Evolutionary conservation across 2,329 filamentous ascomycete genomes (phyloP).

Genomic region (Colletotrichum sojae): DNA sequence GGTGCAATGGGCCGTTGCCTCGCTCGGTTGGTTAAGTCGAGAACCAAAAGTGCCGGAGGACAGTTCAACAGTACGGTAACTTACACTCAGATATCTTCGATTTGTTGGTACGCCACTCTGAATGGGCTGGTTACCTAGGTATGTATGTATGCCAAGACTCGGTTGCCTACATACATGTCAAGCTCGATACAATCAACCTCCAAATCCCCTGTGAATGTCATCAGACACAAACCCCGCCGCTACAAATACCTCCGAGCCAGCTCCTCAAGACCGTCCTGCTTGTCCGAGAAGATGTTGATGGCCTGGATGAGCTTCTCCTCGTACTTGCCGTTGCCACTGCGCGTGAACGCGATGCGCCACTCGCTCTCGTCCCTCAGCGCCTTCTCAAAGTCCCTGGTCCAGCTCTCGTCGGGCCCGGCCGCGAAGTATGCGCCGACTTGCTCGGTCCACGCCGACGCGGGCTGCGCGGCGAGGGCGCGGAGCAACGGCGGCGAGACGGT

Average conservation of each 20-base stretch:
- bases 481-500: conserved; percentile 71
- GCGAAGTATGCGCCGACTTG: conserved; percentile 49
- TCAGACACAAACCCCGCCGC: not conserved
- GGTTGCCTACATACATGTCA: not conserved
- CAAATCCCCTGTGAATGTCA: not conserved
- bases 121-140: too few species aligned
- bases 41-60: too few species aligned
- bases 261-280: conserved; percentile 66
- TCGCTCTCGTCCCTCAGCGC: conserved; percentile 57
- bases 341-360: conserved; percentile 66
- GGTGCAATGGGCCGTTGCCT: too few species aligned
- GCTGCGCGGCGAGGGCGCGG: conserved; percentile 57
- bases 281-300: conserved; percentile 71
- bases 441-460: conserved; percentile 49
- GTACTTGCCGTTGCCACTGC: conserved; percentile 60
- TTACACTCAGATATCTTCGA: too few species aligned
- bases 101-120: too few species aligned
- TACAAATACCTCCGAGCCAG: conserved; percentile 39
- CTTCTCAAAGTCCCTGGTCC: conserved; percentile 29
- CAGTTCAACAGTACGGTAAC: too few species aligned
- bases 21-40: too few species aligned
- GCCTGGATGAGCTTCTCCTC: conserved; percentile 68
- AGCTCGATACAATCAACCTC: not conserved
- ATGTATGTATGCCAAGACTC: not conserved
- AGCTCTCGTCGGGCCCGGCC: conserved; percentile 47